These are phyloP conservation scores for Lasiodiplodia theobromae DNA, from an alignment of 2,329 filamentous ascomycete species.

Conservation along the genomic window DNA sequence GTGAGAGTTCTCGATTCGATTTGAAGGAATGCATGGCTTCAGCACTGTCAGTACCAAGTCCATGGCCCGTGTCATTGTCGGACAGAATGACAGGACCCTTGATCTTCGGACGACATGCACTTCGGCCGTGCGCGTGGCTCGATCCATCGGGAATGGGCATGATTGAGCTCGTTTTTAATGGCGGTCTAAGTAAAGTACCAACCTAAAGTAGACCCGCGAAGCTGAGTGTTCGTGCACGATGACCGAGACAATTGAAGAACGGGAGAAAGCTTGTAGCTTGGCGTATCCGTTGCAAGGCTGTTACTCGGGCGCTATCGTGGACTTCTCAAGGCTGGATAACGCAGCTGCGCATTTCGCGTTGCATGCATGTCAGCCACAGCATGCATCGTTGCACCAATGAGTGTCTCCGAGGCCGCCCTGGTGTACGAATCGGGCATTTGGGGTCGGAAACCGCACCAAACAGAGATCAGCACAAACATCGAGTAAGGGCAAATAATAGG, in stretches of 20 bases:
- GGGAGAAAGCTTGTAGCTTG: background rate
- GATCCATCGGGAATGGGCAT: background rate
- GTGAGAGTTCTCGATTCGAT: background rate
- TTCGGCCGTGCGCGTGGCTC: background rate
- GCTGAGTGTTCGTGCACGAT: background rate
- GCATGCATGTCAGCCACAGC: background rate
- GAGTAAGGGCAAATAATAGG: background rate
- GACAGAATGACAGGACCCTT: background rate
- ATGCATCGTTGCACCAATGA: background rate
- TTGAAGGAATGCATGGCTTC: background rate
- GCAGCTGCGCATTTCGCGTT: background rate
- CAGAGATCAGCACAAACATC: background rate
- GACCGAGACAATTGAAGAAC: background rate
- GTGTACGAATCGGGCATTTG: background rate
- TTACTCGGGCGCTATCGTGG: background rate
- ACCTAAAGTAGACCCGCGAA: background rate
- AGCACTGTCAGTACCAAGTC: background rate
- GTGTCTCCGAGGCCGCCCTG: background rate
- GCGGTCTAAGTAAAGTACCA: background rate
- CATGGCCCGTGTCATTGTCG: background rate
- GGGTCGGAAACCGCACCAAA: background rate
- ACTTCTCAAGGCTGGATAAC: background rate
- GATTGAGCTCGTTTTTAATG: background rate
- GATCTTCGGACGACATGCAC: background rate
- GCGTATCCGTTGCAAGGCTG: background rate